phyloP scores from a whole-genome alignment of 352 stramenopile genomes.

The Stramenopiles sp. region DNA sequence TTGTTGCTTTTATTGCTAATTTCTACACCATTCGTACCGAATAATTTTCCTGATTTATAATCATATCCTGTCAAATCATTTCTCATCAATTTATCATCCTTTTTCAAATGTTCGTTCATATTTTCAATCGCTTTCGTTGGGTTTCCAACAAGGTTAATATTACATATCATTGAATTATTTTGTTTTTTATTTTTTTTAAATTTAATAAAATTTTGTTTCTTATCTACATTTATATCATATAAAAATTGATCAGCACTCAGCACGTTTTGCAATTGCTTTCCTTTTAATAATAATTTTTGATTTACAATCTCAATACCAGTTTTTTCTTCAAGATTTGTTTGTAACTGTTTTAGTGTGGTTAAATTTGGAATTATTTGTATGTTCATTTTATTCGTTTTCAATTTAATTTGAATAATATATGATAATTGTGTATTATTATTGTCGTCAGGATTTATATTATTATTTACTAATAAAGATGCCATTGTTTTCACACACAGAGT shows the following conservation, averaged over 20 bases:
- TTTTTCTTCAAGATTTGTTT: not conserved
- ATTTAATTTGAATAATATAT: not conserved
- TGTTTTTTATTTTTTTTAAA: not conserved
- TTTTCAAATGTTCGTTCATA: not conserved
- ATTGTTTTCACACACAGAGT: too few species aligned
- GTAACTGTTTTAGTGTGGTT: not conserved
- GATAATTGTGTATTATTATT: too few species aligned
- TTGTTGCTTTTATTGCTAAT: not conserved
- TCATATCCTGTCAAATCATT: not conserved
- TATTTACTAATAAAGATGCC: too few species aligned
- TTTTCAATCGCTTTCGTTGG: not conserved
- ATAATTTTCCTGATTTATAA: not conserved
- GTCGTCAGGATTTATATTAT: too few species aligned
- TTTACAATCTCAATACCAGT: not conserved
- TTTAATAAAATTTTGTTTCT: not conserved
- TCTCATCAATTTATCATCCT: not conserved
- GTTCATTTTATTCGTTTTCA: not conserved
- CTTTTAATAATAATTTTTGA: not conserved
- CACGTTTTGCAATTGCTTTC: not conserved
- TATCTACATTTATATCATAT: not conserved
- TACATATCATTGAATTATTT: not conserved
- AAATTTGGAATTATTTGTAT: not conserved
- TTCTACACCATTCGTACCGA: not conserved
- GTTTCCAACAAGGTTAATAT: not conserved
- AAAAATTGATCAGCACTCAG: not conserved